A percentile compares a stretch with the other conserved stretches of the same genome.
These are phyloP conservation scores for Cladophialophora chaetospira DNA, from an alignment of 2,329 filamentous ascomycete species.

Conservation along the genomic window DNA sequence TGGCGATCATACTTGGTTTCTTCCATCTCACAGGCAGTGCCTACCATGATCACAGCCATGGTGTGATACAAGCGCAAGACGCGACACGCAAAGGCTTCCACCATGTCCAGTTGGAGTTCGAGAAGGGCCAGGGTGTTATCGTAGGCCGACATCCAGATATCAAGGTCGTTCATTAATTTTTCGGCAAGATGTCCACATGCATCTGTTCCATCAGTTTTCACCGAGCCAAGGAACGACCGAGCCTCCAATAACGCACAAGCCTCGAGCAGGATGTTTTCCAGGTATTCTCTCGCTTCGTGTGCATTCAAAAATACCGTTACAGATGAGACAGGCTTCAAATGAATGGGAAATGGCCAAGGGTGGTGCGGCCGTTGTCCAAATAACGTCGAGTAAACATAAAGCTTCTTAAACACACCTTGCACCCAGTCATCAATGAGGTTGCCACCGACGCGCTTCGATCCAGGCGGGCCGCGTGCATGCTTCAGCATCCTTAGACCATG, in stretches of 20 bases:
- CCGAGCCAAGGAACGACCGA: background rate
- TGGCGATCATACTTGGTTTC: conserved; percentile 35
- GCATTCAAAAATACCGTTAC: background rate
- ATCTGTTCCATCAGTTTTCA: background rate
- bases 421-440: conserved; percentile 17
- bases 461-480: background rate
- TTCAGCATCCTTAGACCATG: conserved; percentile 38
- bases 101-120: background rate
- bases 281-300: background rate
- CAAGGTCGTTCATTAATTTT: background rate
- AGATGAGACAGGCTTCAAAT: background rate
- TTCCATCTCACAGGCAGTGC: conserved; percentile 36
- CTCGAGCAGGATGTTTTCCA: conserved; percentile 7
- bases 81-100: conserved; percentile 5
- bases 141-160: background rate
- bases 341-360: background rate
- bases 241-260: background rate
- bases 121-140: background rate
- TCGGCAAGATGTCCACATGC: background rate
- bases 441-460: background rate
- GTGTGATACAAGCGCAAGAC: conserved; percentile 13
- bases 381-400: conserved; percentile 36
- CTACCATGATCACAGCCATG: conserved; percentile 20
- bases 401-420: conserved; percentile 35
- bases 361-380: conserved; percentile 30